Base-by-base conservation (phyloP, 371 early-diverging fungal genomes). In the Mortierella sp. region DNA sequence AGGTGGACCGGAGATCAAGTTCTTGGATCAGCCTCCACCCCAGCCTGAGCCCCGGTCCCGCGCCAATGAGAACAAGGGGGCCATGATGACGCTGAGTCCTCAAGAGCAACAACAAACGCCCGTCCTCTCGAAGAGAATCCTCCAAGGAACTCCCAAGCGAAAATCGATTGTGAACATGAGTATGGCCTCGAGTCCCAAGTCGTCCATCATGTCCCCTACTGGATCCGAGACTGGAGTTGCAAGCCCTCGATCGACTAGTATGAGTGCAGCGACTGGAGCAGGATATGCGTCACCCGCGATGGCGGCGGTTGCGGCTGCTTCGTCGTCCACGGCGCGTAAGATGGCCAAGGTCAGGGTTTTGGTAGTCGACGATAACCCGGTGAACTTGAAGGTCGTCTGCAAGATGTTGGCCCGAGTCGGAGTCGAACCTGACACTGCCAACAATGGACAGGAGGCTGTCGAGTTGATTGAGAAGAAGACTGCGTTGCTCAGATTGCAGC, bases 311-410 rank as follows among this genome's bases (percentile, higher is more conserved):
- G 75, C 78, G 14, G 78, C 80, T 2, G 80, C 77, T 4, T 73
- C 76, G 4, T 64, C 58, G 16, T 75, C 76, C 10, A 70, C 53
- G 5, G 76, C 74, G 68, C 48, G 64, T 1, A 73, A 68, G 67
- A 22, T 73, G 77, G 76, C 77, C 52, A 66, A 77, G 39, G 58
- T 88, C 31, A 80, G 69, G 41, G 87, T 88, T 0, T 48, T 90
- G 61, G 79, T 90, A 0, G 91, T 89, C 0, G 91, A 90, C 53
- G 91, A 90, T 65, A 90, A 90, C 58, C 88, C 89, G 1, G 85
- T 90, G 52, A 90, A 90, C 64, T 79, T 85, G 11, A 88, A 87
- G 71, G 90, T 90, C 5, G 74, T 87, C 48, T 71, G 86, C 13
- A 84, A 86, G 50, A 87, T 89, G 89, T 68, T 89, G 29, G 74